Percentiles rank a stretch among this genome's conserved stretches.
phyloP scores from a whole-genome alignment of 495 filamentous ascomycete genomes.

The Neurospora sp. region DNA sequence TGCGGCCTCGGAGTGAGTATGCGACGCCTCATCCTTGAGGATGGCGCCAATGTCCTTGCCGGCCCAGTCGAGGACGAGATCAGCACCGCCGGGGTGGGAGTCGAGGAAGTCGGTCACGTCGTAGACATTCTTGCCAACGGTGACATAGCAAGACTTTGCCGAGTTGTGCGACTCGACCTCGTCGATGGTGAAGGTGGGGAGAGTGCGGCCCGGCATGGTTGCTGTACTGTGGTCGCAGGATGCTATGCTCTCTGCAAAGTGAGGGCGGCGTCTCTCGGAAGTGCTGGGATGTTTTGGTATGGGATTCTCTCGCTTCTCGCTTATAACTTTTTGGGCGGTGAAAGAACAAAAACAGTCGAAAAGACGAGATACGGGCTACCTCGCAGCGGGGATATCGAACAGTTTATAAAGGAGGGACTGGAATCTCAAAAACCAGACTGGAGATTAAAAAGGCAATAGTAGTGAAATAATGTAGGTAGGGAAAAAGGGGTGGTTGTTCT shows the following conservation, averaged over 20 bases:
- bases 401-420: not conserved
- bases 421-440: not conserved
- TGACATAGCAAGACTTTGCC: constrained; percentile 84
- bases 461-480: not conserved
- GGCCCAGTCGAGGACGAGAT: constrained; percentile 80
- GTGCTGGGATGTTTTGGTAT: not conserved
- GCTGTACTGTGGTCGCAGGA: not conserved
- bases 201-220: constrained; percentile 43
- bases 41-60: constrained; percentile 81
- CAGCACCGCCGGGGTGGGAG: constrained; percentile 82
- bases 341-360: not conserved
- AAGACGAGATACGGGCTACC: not conserved
- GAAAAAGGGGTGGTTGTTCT: not conserved
- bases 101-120: constrained; percentile 85
- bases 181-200: constrained; percentile 67
- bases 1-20: constrained; percentile 77
- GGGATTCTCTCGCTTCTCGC: not conserved
- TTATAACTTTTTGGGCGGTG: not conserved
- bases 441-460: not conserved
- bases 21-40: constrained; percentile 73
- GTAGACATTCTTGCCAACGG: constrained; percentile 80
- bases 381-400: not conserved
- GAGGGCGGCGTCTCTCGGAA: not conserved
- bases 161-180: constrained; percentile 77
- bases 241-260: not conserved